Base-by-base conservation (phyloP, 768 basidiomycete species). In the Leccinum uliginosum region DNA sequence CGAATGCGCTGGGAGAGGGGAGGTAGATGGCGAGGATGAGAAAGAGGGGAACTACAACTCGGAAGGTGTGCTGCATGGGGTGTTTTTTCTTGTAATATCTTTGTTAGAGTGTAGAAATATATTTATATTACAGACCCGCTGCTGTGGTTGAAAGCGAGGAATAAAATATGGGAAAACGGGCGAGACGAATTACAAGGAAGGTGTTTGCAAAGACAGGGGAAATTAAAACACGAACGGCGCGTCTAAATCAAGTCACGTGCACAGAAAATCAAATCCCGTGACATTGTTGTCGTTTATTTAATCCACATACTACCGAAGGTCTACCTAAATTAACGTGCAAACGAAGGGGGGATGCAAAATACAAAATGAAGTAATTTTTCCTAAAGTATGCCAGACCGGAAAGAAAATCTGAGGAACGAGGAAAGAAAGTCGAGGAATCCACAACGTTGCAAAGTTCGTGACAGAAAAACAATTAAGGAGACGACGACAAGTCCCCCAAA, bases 111-210 rank as follows among this genome's bases (percentile, higher is more conserved):
- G 40, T 29, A 24, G 6, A 32, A 12, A 38, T 7, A 12, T n/a
- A 30, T n/a, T 0, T 43, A 19, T 30, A 30, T 51, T 61, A 68
- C 71, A 70, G 71, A 56, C 69, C 69, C 29, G 71, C 68, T 71
- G 71, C 49, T 55, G 21, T 7, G 11, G 40, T 63, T 29, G 29
- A 59, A 54, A 47, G 46, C 40, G 50, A 38, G 54, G 27, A 26
- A 49, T 17, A 24, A 40, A n/a, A 6, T 19, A 11, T 40, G 2
- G 40, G 15, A 46, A 24, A 17, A 9, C 10, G 49, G 50, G 54
- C 50, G 59, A 51, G 56, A 38, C 26, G 50, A 55, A 32, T 44
- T 14, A 23, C 14, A 45, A 45, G 12, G 11, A 46, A 14, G 12
- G 21, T 45, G n/a, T n/a, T n/a, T n/a, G n/a, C n/a, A 34, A 15